Conservation (phyloP, 176 grass and related monocot genomes). For the Metroxylon sagu region DNA sequence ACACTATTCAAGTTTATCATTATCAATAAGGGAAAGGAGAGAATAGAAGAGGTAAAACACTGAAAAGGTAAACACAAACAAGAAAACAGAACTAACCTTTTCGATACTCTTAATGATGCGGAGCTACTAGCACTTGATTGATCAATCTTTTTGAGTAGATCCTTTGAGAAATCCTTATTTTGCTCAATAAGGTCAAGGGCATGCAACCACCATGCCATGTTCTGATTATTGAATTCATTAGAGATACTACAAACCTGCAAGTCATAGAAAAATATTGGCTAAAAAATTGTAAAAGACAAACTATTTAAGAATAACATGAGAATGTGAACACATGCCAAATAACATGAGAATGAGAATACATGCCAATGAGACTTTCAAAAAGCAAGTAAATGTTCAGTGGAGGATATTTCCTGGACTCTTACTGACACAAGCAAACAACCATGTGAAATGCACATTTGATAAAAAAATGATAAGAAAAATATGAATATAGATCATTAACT, state of each 20-base stretch:
- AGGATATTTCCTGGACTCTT: no score
- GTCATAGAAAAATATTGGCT: not conserved
- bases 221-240: constrained; percentile 48
- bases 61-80: constrained; percentile 10
- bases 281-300: no score
- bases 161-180: constrained; percentile 49
- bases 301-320: no score
- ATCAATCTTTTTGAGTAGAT: constrained; percentile 78
- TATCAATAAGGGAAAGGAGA: not conserved
- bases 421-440: no score
- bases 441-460: no score
- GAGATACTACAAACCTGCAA: constrained; percentile 53
- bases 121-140: constrained; percentile 53
- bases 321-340: no score
- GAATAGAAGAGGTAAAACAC: not conserved
- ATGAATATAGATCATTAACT: no score
- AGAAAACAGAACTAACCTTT: constrained; percentile 45
- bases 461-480: no score
- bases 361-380: no score
- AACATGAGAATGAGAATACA: no score
- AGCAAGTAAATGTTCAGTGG: no score
- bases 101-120: constrained; percentile 50
- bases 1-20: not conserved
- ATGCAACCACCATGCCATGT: constrained; percentile 64
- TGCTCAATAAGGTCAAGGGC: constrained; percentile 63